Conservation (phyloP, 2,329 filamentous ascomycete genomes). For the Aspergillus jensenii region DNA sequence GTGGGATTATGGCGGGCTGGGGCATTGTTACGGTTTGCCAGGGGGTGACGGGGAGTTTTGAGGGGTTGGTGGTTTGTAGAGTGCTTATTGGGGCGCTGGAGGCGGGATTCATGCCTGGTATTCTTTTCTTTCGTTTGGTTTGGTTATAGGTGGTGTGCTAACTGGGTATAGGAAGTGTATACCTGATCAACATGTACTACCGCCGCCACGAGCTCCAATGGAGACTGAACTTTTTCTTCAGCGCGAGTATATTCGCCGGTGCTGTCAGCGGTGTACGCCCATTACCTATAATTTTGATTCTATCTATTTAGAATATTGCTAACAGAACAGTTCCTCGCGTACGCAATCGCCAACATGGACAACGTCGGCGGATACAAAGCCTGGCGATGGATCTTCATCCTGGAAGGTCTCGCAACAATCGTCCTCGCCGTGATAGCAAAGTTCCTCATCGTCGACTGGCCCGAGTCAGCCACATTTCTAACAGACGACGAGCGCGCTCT, state of each 20-base stretch:
- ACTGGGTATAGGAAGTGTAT: slow-evolving; percentile 11
- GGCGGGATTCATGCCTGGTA: slow-evolving; percentile 18
- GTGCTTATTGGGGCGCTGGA: slow-evolving; percentile 17
- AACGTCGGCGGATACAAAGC: slow-evolving; percentile 11
- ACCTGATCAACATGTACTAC: slow-evolving; percentile 18
- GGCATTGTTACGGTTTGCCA: slow-evolving; percentile 18
- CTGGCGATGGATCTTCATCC: slow-evolving; percentile 20
- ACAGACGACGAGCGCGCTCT: slow-evolving; percentile 13
- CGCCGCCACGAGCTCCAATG: slow-evolving; percentile 17
- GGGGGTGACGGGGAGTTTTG: slow-evolving; percentile 13
- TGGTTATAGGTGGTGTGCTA: background rate
- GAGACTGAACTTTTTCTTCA: slow-evolving; percentile 17
- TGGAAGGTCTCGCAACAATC: slow-evolving; percentile 15
- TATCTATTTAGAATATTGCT: no score
- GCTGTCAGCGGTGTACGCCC: slow-evolving; percentile 15
- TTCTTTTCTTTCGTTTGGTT: background rate
- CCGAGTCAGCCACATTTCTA: slow-evolving; percentile 16
- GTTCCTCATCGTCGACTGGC: slow-evolving; percentile 17
- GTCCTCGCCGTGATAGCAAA: slow-evolving; percentile 14
- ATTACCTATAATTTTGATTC: background rate
- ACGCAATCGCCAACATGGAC: slow-evolving; percentile 12
- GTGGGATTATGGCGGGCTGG: slow-evolving; percentile 19
- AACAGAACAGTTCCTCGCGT: slow-evolving; percentile 7
- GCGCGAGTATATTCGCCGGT: slow-evolving; percentile 16
- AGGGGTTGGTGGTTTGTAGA: slow-evolving; percentile 15